Base-by-base conservation (phyloP, 768 basidiomycete species). In the Boletus vermiculosoides region DNA sequence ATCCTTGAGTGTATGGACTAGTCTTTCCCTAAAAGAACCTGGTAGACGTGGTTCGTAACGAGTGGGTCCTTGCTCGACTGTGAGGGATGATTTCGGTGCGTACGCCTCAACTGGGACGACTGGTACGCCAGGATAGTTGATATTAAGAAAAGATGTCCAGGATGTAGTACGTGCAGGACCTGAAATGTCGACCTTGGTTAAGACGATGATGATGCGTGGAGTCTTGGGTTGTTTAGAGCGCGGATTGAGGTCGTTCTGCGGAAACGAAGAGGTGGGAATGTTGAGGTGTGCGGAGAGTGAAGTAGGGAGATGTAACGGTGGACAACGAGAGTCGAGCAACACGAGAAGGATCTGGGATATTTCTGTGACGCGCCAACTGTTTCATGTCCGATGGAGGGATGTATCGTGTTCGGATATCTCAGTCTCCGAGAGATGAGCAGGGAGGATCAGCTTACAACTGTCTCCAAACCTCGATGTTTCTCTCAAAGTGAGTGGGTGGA, bases 391-490 rank as follows among this genome's bases (percentile, higher is more conserved):
- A 63, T 40, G 39, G 37, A 28, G 48, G 30, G 25, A 42, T 46
- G 37, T 34, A 36, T 33, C 40, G 34, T 41, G 46, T 54, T 25
- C 20, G 25, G 20, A 36, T 22, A 49, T 54, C 33, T 52, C 47
- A 54, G 47, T 42, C 47, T 47, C 25, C 12, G 45, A 34, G 41
- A 45, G 49, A 47, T 36, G 56, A 37, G 50, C 3, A 34, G 18
- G 52, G 45, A 16, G 33, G 53, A 52, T 45, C 51, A 18, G 79
- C 88, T 63, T 71, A 92, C 85, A 98, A 74, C 75, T 98, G 96
- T 60, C 95, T 75, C 94, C 94, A 98, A 15, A 97, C 94, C 67
- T 97, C 91, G 45, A 97, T 65, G 70, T 98, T 97, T 41, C 90
- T 81, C 72, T 97, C 94, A 70, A 85, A 97, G 71, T 87, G 86